Conservation (phyloP, 306 rosid species). For the Dalbergia oliveri region DNA sequence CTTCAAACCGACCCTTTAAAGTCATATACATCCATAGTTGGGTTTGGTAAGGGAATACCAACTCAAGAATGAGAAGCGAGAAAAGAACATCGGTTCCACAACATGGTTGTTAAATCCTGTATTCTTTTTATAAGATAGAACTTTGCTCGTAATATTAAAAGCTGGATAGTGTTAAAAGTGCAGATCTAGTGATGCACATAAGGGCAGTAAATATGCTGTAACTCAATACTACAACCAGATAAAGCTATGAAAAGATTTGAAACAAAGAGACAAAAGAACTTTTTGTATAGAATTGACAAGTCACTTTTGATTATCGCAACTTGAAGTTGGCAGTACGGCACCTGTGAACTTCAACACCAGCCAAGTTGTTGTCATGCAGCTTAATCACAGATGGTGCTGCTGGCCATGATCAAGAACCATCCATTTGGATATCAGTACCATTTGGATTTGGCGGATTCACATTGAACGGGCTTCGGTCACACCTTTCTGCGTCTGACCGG, state of each 20-base stretch:
- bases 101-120: constrained; percentile 26
- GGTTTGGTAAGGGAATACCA: background rate
- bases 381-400: constrained; percentile 49
- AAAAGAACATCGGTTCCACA: background rate
- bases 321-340: constrained; percentile 20
- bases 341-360: constrained; percentile 16
- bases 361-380: constrained; percentile 42
- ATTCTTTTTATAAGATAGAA: constrained; percentile 8
- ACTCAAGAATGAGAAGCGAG: background rate
- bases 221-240: constrained; percentile 45
- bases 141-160: constrained; percentile 18
- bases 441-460: constrained; percentile 65
- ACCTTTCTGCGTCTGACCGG: constrained; percentile 59
- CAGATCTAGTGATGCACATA: constrained; percentile 25
- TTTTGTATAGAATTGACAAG: constrained; percentile 45
- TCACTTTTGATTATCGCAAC: constrained; percentile 48
- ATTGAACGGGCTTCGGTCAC: constrained; percentile 56
- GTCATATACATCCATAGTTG: background rate
- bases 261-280: constrained; percentile 35
- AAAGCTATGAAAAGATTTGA: constrained; percentile 42
- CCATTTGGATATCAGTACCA: constrained; percentile 83
- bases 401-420: constrained; percentile 62
- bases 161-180: constrained; percentile 24
- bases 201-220: constrained; percentile 37
- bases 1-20: background rate